Conservation (phyloP, 2,329 filamentous ascomycete genomes). For the Fusarium nygamai region DNA sequence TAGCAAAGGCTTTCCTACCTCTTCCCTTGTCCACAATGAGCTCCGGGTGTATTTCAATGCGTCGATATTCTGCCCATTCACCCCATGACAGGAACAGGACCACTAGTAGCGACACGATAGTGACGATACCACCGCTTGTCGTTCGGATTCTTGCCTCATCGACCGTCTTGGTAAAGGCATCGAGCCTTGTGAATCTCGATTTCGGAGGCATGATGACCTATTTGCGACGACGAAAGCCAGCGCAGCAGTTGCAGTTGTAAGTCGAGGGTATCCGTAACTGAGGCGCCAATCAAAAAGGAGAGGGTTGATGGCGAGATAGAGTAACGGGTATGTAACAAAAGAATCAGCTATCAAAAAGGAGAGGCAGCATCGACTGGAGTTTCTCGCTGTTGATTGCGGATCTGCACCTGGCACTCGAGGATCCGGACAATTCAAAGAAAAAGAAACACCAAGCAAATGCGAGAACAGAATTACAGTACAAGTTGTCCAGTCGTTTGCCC, state of each 20-base stretch:
- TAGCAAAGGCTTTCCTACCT: slow-evolving; percentile 62
- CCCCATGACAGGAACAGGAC: slow-evolving; percentile 91
- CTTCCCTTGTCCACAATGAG: slow-evolving; percentile 95
- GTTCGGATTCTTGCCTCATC: slow-evolving; percentile 97
- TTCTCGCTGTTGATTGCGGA: slow-evolving; percentile 10
- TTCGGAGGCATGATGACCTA: slow-evolving; percentile 77
- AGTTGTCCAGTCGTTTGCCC: slow-evolving; percentile 18
- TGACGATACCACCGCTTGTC: slow-evolving; percentile 94
- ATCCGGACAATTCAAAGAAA: slow-evolving; percentile 20
- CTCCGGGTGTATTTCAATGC: slow-evolving; percentile 88
- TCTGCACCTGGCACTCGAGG: slow-evolving; percentile 34
- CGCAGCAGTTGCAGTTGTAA: slow-evolving; percentile 15
- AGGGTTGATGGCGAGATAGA: slow-evolving; percentile 7
- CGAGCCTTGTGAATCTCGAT: slow-evolving; percentile 94
- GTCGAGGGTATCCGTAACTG: slow-evolving; percentile 9
- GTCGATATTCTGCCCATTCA: slow-evolving; percentile 94
- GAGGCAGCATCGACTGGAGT: slow-evolving; percentile 31
- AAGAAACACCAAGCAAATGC: slow-evolving; percentile 24
- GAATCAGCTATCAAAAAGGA: slow-evolving; percentile 24
- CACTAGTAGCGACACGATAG: slow-evolving; percentile 86
- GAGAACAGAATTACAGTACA: slow-evolving; percentile 21
- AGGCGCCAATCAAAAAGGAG: slow-evolving; percentile 33
- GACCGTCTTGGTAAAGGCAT: slow-evolving; percentile 99
- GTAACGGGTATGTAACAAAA: slow-evolving; percentile 6
- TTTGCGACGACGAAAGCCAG: slow-evolving; percentile 10